These are phyloP conservation scores for Pycnococcus provasolii DNA, from an alignment of 139 green algal genomes.

Conservation along the genomic window DNA sequence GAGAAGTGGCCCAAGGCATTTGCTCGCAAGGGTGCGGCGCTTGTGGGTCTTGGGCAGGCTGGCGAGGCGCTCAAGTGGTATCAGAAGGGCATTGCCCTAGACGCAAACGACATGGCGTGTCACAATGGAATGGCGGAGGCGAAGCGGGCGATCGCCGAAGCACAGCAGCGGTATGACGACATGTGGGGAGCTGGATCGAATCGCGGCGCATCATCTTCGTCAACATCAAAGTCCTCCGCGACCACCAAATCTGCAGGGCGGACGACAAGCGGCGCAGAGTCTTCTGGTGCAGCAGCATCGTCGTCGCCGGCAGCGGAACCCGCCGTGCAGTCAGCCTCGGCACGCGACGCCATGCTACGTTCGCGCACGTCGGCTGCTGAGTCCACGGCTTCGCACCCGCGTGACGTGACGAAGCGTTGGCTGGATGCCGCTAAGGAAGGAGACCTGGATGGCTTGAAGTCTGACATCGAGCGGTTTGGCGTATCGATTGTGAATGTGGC, in stretches of 20 bases:
- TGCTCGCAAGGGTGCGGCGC: constrained; percentile 32
- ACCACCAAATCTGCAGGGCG: no score
- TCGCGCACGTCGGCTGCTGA: no score
- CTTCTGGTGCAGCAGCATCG: no score
- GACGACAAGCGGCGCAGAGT: no score
- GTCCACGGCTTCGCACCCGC: no score
- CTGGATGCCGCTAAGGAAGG: constrained; percentile 7
- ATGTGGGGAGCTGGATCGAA: constrained; percentile 18
- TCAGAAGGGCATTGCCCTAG: constrained; percentile 17
- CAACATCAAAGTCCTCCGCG: no score
- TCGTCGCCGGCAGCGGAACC: no score
- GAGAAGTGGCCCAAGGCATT: constrained; percentile 32
- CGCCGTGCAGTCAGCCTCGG: no score
- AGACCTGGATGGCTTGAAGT: not conserved
- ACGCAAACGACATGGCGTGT: constrained; percentile 8
- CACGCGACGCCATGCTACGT: no score
- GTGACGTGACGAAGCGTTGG: not conserved
- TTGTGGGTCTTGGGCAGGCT: constrained; percentile 31
- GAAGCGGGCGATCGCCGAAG: constrained; percentile 10
- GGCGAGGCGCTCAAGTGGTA: constrained; percentile 34
- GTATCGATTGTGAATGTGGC: no score
- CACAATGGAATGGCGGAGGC: constrained; percentile 10
- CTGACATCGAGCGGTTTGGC: no score
- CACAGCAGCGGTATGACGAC: constrained; percentile 19
- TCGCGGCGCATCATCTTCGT: no score